A percentile compares a stretch with the other conserved stretches of the same genome.
Conservation (phyloP, 2,329 filamentous ascomycete genomes). For the Fusarium secorum region DNA sequence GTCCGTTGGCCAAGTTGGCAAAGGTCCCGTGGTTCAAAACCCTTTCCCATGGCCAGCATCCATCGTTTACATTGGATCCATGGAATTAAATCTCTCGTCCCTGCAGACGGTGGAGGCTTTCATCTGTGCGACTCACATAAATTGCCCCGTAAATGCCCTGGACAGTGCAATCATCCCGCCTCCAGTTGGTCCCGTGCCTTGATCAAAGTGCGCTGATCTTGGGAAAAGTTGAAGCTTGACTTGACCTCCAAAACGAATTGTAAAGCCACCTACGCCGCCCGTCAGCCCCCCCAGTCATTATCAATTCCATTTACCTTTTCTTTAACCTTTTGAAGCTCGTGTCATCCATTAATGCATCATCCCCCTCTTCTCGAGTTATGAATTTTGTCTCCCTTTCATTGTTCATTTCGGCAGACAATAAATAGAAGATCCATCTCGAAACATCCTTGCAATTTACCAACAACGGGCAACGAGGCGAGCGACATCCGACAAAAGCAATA, state of each 20-base stretch:
- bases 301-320: constrained; percentile 6
- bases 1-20: constrained; percentile 16
- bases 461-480: constrained; percentile 16
- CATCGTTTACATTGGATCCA: neutral
- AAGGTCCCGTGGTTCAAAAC: constrained; percentile 27
- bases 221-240: constrained; percentile 15
- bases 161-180: constrained; percentile 29
- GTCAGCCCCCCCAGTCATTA: constrained; percentile 21
- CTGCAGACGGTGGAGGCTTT: constrained; percentile 17
- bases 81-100: constrained; percentile 38
- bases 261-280: constrained; percentile 34
- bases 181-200: constrained; percentile 36
- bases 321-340: neutral
- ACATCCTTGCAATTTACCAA: constrained; percentile 15
- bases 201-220: constrained; percentile 36
- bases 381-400: constrained; percentile 19
- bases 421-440: constrained; percentile 20
- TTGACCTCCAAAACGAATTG: neutral
- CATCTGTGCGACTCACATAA: constrained; percentile 23
- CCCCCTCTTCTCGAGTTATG: constrained; percentile 6
- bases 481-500: constrained; percentile 29
- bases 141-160: constrained; percentile 34
- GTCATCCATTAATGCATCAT: neutral
- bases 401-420: constrained; percentile 27
- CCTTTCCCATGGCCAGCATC: neutral